phyloP scores from a whole-genome alignment of 2,329 filamentous ascomycete genomes.

The Fusarium redolens region DNA sequence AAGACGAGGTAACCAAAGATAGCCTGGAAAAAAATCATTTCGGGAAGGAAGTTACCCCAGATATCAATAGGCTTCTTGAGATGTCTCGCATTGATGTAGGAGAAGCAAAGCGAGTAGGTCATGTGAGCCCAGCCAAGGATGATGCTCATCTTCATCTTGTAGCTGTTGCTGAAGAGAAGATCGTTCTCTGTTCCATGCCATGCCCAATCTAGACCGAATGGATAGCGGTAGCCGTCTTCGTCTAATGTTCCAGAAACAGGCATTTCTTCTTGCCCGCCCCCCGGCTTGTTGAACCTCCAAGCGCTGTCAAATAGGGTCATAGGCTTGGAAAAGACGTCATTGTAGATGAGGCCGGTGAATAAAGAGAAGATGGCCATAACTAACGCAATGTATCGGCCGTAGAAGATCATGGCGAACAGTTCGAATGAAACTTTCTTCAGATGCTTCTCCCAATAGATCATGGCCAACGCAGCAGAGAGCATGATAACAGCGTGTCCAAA shows the following conservation, averaged over 20 bases:
- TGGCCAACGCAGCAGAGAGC: constrained; percentile 82
- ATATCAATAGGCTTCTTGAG: constrained; percentile 96
- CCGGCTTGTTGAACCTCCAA: constrained; percentile 82
- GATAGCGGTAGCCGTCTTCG: constrained; percentile 81
- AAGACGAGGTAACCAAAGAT: constrained; percentile 97
- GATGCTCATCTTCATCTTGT: constrained; percentile 99
- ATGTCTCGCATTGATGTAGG: constrained; percentile 91
- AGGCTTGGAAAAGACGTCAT: constrained; percentile 94
- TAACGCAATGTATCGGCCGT: constrained; percentile 96
- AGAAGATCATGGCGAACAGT: constrained; percentile 98
- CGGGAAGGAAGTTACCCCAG: constrained; percentile 95
- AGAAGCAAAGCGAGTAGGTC: constrained; percentile 96
- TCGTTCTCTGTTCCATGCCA: constrained; percentile 98
- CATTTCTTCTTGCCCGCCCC: constrained; percentile 60
- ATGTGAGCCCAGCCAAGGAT: constrained; percentile 97
- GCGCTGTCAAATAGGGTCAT: constrained; percentile 89
- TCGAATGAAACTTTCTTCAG: constrained; percentile 94
- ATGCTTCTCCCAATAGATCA: constrained; percentile 97
- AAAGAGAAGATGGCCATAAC: constrained; percentile 98
- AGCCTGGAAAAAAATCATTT: constrained; percentile 99
- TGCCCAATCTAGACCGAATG: constrained; percentile 93
- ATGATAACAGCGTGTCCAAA: constrained; percentile 94
- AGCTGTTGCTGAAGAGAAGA: constrained; percentile 95
- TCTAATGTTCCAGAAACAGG: constrained; percentile 64
- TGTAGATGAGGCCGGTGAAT: constrained; percentile 97